Base-by-base conservation (phyloP, 495 filamentous ascomycete genomes). In the Amphirosellinia nigrospora region DNA sequence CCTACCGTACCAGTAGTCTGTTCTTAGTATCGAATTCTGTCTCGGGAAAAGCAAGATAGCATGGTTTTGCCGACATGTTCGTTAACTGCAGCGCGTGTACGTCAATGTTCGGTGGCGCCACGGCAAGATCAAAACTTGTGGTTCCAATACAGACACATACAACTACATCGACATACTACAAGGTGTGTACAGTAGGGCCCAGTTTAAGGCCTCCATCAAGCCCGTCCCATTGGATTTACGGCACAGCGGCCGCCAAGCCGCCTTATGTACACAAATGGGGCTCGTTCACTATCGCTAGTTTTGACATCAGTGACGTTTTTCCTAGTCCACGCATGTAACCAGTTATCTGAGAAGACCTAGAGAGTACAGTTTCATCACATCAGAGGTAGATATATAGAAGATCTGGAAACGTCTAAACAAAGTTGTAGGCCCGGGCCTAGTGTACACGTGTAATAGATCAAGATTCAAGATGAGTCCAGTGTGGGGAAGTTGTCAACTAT, bases 201-300 rank as follows among this genome's bases (percentile, higher is more conserved):
- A 23, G n/a, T 13, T 26, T 52, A 26, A 26, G 23, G 23, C 64
- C 39, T 59, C 38, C 64, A 46, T 67, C 39, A 5, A 58, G 64
- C 53, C 64, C 64, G 52, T 45, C 39, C 50, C 36, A 39, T 38
- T 67, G 64, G 64, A 38, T 58, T 38, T 26, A 67, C 52, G 64
- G 64, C n/a, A 67, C 52, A 67, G 38, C 64, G 64, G 52, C 64
- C 46, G 64, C 64, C 64, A 67, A 67, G 64, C 50, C 41, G 36
- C 64, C 38, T 48, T 38, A 39, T 65, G 63, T 65, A 53, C 30
- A 53, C 7, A 19, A 38, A 64, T 50, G 61, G 43, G 61, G 61
- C 43, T 6, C 38, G n/a, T 62, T 41, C 36, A 28, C 58, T 59
- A n/a, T 39, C 4, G 23, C 6, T 28, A 21, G 28, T 19, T 58